Evolutionary conservation across 441 rosid species (phyloP).

Genomic region (Omphalea diandra): DNA sequence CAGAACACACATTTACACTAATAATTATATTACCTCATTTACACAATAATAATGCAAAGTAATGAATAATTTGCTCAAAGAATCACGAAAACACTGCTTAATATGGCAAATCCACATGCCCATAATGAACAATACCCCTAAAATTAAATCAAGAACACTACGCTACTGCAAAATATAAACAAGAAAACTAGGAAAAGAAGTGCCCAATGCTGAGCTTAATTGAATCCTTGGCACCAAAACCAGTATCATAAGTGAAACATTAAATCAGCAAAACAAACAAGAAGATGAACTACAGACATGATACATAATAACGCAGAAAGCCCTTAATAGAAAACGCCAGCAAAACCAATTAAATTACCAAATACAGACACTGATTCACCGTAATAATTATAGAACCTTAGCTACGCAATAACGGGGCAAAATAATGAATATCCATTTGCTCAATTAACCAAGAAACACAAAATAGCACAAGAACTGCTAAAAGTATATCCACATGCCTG

Average conservation of each 20-base stretch:
- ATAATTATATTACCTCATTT: too few species aligned
- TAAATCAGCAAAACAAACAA: not conserved
- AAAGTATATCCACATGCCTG: not conserved
- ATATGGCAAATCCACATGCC: too few species aligned
- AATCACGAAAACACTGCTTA: too few species aligned
- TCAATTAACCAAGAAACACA: constrained; percentile 21
- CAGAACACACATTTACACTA: too few species aligned
- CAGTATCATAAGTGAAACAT: not conserved
- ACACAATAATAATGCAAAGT: too few species aligned
- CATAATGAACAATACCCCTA: too few species aligned
- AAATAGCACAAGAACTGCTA: constrained; percentile 11
- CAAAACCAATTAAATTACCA: not conserved
- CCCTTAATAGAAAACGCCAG: not conserved
- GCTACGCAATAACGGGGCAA: not conserved
- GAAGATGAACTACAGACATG: not conserved
- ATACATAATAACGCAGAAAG: not conserved
- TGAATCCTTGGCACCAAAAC: too few species aligned
- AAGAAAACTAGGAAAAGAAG: too few species aligned
- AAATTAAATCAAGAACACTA: too few species aligned
- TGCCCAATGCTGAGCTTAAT: too few species aligned
- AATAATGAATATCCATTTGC: constrained; percentile 5
- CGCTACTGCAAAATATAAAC: too few species aligned
- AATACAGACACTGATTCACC: not conserved
- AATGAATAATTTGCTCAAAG: too few species aligned
- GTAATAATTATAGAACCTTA: not conserved